These are phyloP conservation scores for Taphrina deformans DNA, from an alignment of 1,139 yeast species.

Conservation along the genomic window DNA sequence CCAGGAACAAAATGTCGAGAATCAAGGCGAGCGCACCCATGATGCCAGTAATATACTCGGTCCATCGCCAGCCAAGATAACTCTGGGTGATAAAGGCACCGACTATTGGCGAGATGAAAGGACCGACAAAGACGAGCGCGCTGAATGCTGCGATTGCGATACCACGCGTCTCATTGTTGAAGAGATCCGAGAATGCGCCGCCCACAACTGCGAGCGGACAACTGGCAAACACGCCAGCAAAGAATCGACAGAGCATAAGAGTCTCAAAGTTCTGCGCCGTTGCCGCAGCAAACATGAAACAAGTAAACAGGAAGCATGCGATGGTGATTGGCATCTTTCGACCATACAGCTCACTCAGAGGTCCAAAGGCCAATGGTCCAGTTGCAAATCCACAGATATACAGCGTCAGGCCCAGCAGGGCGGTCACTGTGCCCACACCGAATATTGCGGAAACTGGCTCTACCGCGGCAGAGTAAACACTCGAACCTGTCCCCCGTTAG, in stretches of 20 bases:
- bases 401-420: constrained; percentile 61
- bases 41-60: constrained; percentile 55
- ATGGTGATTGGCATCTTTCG: constrained; percentile 46
- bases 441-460: constrained; percentile 50
- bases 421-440: constrained; percentile 57
- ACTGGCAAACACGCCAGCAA: constrained; percentile 76
- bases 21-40: constrained; percentile 56
- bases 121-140: constrained; percentile 50
- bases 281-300: constrained; percentile 64
- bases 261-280: constrained; percentile 54
- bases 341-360: constrained; percentile 57
- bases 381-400: constrained; percentile 37
- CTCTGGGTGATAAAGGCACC: constrained; percentile 74
- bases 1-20: constrained; percentile 58
- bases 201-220: constrained; percentile 90
- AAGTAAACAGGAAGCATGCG: constrained; percentile 52
- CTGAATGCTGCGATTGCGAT: constrained; percentile 53
- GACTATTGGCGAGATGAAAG: constrained; percentile 74
- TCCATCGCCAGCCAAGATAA: constrained; percentile 64
- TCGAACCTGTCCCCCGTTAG: constrained; percentile 39
- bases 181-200: constrained; percentile 74
- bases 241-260: constrained; percentile 65
- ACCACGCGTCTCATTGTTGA: constrained; percentile 68
- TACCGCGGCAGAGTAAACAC: constrained; percentile 60
- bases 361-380: constrained; percentile 57